Percentiles rank a stretch among this genome's conserved stretches.
Evolutionary conservation across 495 filamentous ascomycete genomes (phyloP).

Genomic region (Hypoxylon perforatum): DNA sequence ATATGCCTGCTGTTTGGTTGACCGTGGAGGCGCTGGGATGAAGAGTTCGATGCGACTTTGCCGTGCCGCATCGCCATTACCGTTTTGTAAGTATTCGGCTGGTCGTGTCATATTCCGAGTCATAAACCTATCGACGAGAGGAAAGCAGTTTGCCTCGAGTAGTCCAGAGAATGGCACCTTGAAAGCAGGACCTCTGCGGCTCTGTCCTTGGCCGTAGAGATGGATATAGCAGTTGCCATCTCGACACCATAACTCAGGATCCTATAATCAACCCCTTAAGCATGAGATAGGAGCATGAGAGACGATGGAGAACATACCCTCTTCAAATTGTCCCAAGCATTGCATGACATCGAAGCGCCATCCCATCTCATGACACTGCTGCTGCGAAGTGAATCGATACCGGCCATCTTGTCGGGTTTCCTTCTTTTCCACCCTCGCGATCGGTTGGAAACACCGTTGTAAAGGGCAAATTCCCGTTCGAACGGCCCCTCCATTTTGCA

Average conservation of each 20-base stretch:
- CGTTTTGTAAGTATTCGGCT: conserved; percentile 22
- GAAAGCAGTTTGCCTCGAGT: conserved; percentile 60
- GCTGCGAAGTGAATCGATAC: conserved; percentile 30
- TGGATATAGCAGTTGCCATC: conserved; percentile 72
- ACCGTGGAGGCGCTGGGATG: conserved; percentile 66
- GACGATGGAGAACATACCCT: conserved; percentile 53
- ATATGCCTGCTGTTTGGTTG: conserved; percentile 61
- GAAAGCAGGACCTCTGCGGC: conserved; percentile 69
- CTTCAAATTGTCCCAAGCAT: conserved; percentile 64
- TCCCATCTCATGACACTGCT: conserved; percentile 64
- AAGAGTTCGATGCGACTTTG: conserved; percentile 64
- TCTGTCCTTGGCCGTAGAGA: conserved; percentile 69
- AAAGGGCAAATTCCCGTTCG: conserved; percentile 25
- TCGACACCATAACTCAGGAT: conserved; percentile 71
- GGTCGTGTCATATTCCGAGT: conserved; percentile 38
- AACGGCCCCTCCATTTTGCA: conserved; percentile 5
- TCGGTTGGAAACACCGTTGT: conserved; percentile 41
- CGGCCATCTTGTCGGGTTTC: conserved; percentile 33
- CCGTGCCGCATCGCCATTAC: conserved; percentile 31
- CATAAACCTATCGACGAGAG: conserved; percentile 64
- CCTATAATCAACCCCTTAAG: conserved; percentile 45
- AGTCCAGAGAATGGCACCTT: conserved; percentile 63
- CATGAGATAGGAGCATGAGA: not conserved
- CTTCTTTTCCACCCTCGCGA: conserved; percentile 41
- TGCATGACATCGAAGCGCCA: conserved; percentile 59